phyloP scores from a whole-genome alignment of 1,284 basidiomycete species.

The Laetiporus sulphureus region DNA sequence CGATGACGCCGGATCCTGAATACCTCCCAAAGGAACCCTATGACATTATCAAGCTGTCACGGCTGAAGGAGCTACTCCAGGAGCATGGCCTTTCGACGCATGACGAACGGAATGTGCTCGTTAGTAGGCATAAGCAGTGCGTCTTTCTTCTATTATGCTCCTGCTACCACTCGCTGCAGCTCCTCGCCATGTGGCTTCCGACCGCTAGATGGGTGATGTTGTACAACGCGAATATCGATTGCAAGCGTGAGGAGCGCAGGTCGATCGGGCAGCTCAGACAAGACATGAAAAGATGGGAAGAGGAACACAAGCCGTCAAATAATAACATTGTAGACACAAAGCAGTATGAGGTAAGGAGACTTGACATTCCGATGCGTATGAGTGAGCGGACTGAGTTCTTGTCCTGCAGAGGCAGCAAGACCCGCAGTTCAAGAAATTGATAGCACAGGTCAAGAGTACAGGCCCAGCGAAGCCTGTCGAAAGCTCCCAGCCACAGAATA shows the following conservation, averaged over 20 bases:
- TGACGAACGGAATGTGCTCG: slow-evolving; percentile 46
- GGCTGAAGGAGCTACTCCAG: slow-evolving; percentile 49
- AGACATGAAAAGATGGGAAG: slow-evolving; percentile 57
- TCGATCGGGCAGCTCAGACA: slow-evolving; percentile 38
- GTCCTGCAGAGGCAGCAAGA: too few species aligned
- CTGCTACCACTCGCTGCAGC: neutral
- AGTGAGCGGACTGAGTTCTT: too few species aligned
- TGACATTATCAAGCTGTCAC: slow-evolving; percentile 53
- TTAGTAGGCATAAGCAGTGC: slow-evolving; percentile 56
- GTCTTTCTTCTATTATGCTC: slow-evolving; percentile 9
- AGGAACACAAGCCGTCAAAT: slow-evolving; percentile 19
- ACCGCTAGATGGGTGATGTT: slow-evolving; percentile 56
- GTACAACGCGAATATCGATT: slow-evolving; percentile 68
- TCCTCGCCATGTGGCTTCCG: neutral
- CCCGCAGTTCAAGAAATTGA: too few species aligned
- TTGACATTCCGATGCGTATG: too few species aligned
- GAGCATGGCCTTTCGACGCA: slow-evolving; percentile 42
- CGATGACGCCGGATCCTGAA: slow-evolving; percentile 23
- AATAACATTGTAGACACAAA: too few species aligned
- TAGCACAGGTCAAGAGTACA: too few species aligned
- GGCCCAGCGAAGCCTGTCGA: too few species aligned
- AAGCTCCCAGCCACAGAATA: too few species aligned
- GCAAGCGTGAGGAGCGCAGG: slow-evolving; percentile 38
- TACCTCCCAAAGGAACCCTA: slow-evolving; percentile 64
- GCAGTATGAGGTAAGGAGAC: too few species aligned